Evolutionary conservation across 345 rosid genomes (phyloP).

Genomic region (Geranium brycei): DNA sequence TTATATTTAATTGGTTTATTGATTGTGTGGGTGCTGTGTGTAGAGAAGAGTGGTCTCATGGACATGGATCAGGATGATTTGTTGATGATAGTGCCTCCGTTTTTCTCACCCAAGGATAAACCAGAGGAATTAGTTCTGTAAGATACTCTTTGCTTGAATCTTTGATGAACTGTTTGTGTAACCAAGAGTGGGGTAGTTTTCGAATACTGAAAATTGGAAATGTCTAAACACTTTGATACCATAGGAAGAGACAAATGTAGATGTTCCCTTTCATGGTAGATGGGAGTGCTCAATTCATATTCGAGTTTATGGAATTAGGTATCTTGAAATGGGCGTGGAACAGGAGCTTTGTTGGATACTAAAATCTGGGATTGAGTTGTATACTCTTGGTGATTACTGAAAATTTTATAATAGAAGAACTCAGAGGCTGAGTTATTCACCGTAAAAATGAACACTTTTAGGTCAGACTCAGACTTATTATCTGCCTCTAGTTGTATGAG

Average conservation of each 20-base stretch:
- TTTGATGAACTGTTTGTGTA: constrained; percentile 3
- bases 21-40: constrained; percentile 1
- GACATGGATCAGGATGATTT: constrained; percentile 67
- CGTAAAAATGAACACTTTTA: not conserved
- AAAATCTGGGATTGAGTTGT: not conserved
- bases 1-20: not conserved
- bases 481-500: not conserved
- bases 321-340: not conserved
- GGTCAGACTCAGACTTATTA: not conserved
- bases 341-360: not conserved
- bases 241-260: too few species aligned
- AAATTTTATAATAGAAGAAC: too few species aligned
- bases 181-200: not conserved
- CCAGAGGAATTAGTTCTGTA: constrained; percentile 65
- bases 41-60: constrained; percentile 48
- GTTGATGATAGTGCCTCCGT: constrained; percentile 70
- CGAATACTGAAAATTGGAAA: too few species aligned
- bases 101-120: constrained; percentile 66
- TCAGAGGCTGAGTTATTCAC: not conserved
- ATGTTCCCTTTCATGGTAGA: too few species aligned
- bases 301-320: too few species aligned
- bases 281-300: too few species aligned
- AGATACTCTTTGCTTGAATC: constrained; percentile 11
- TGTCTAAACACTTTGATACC: not conserved
- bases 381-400: not conserved